Evolutionary conservation across 2,329 filamentous ascomycete species (phyloP).

Genomic region (Exophiala lecanii-corni): DNA sequence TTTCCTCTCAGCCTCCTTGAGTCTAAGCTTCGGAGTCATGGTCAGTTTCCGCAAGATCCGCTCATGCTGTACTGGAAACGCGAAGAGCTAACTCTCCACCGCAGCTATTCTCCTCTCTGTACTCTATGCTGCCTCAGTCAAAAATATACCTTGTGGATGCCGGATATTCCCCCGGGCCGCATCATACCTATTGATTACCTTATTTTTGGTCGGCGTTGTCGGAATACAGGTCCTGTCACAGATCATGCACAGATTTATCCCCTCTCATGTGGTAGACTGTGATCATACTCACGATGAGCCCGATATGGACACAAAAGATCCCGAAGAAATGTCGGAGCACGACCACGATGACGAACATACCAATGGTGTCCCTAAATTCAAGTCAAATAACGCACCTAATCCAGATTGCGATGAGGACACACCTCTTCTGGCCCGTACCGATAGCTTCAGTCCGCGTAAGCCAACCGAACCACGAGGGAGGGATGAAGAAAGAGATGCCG

Average conservation of each 20-base stretch:
- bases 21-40: constrained; percentile 94
- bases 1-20: constrained; percentile 83
- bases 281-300: constrained; percentile 41
- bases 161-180: constrained; percentile 63
- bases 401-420: constrained; percentile 22
- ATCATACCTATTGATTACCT: constrained; percentile 44
- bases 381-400: background rate
- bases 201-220: constrained; percentile 46
- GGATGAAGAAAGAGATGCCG: constrained; percentile 3
- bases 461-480: constrained; percentile 2
- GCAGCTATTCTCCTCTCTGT: constrained; percentile 88
- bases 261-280: constrained; percentile 45
- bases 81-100: constrained; percentile 7
- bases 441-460: constrained; percentile 15
- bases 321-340: constrained; percentile 24
- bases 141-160: constrained; percentile 70
- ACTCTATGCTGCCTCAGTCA: constrained; percentile 87
- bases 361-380: constrained; percentile 16
- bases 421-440: constrained; percentile 25
- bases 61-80: background rate
- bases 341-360: constrained; percentile 26
- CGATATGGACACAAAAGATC: constrained; percentile 32
- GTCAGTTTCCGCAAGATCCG: constrained; percentile 51
- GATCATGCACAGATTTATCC: constrained; percentile 44
- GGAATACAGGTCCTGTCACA: constrained; percentile 43